Evolutionary conservation across 768 basidiomycete genomes (phyloP).

Genomic region (Boletus eberwhitei): DNA sequence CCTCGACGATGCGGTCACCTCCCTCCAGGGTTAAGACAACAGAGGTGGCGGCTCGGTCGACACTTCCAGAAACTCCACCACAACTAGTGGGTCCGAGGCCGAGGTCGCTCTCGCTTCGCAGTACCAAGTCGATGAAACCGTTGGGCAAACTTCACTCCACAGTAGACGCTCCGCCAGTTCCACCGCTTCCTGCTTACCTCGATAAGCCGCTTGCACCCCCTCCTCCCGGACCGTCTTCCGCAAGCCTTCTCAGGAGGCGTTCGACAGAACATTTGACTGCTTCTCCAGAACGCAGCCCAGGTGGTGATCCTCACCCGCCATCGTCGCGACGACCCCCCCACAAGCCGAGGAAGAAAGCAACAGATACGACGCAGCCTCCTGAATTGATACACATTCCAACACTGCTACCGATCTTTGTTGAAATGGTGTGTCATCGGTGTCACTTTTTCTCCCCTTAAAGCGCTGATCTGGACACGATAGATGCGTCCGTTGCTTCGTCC

Average conservation of each 20-base stretch:
- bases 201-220: conserved; percentile 45
- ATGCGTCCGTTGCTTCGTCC: conserved; percentile 34
- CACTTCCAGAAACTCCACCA: not conserved
- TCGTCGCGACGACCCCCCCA: conserved; percentile 11
- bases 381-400: conserved; percentile 75
- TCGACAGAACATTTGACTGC: conserved; percentile 13
- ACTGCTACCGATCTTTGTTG: conserved; percentile 84
- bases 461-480: conserved; percentile 22
- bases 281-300: not conserved
- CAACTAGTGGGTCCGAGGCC: conserved; percentile 5
- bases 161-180: conserved; percentile 42
- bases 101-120: conserved; percentile 46
- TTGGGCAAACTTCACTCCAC: conserved; percentile 17
- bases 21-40: conserved; percentile 1
- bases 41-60: not conserved
- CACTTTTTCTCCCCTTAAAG: not conserved
- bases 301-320: not conserved
- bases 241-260: conserved; percentile 13
- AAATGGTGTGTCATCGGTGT: conserved; percentile 61
- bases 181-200: conserved; percentile 31
- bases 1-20: not conserved
- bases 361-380: conserved; percentile 60
- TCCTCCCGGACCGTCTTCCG: conserved; percentile 17
- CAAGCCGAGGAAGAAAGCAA: conserved; percentile 43
- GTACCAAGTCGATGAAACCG: conserved; percentile 44